These are phyloP conservation scores for Nothophoma quercina DNA, from an alignment of 2,329 filamentous ascomycete genomes.

Conservation along the genomic window DNA sequence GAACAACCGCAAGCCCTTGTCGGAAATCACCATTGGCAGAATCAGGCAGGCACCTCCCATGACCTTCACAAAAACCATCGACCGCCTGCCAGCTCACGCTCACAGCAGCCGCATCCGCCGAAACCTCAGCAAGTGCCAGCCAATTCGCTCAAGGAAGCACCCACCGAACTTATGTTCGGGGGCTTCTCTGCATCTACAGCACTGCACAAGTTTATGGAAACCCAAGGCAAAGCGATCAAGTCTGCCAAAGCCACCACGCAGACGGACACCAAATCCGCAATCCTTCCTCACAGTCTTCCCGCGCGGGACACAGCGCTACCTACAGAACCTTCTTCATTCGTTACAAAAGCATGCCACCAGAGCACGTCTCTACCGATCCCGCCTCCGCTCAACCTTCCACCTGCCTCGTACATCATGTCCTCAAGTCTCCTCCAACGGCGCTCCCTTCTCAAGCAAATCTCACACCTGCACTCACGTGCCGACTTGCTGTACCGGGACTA, in stretches of 20 bases:
- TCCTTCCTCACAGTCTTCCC: not conserved
- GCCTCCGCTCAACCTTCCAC: constrained; percentile 7
- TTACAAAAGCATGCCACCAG: too few relatives aligned
- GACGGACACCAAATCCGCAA: not conserved
- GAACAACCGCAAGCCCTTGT: not conserved
- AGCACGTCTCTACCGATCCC: too few relatives aligned
- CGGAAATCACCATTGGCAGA: constrained; percentile 5
- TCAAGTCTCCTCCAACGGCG: constrained; percentile 56
- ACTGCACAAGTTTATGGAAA: constrained; percentile 60
- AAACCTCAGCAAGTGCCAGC: not conserved
- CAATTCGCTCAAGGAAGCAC: not conserved
- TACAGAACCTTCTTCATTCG: not conserved
- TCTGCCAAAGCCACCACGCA: not conserved
- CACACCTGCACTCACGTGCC: constrained; percentile 57
- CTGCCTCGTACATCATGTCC: constrained; percentile 61
- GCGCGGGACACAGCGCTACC: not conserved
- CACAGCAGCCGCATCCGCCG: not conserved
- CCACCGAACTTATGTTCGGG: constrained; percentile 42
- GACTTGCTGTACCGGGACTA: constrained; percentile 70
- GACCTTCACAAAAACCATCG: not conserved
- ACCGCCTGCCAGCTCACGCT: not conserved
- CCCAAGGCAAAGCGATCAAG: constrained; percentile 47
- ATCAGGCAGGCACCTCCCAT: not conserved
- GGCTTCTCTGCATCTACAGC: constrained; percentile 54
- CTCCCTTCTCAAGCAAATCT: constrained; percentile 59